Conservation (phyloP, 1,139 yeast species). For the Pichia sp. region DNA sequence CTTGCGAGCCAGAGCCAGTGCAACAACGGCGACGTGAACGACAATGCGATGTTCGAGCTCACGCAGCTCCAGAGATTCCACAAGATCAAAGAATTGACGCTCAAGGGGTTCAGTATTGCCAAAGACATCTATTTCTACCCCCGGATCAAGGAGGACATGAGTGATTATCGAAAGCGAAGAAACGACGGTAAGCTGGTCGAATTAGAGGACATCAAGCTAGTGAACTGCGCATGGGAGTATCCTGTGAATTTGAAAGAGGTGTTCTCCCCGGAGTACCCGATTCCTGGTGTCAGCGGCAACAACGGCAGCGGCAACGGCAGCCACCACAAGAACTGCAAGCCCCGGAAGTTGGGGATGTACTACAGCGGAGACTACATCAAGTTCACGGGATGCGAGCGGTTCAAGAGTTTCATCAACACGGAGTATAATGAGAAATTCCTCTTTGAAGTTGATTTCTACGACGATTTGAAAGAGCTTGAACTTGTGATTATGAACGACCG, state of each 20-base stretch:
- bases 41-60: constrained; percentile 31
- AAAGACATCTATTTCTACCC: constrained; percentile 32
- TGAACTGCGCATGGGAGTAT: constrained; percentile 35
- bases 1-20: constrained; percentile 22
- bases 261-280: constrained; percentile 21
- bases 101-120: constrained; percentile 29
- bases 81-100: constrained; percentile 22
- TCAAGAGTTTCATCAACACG: constrained; percentile 27
- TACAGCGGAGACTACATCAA: constrained; percentile 26
- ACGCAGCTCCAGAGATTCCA: constrained; percentile 32
- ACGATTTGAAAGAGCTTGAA: constrained; percentile 23
- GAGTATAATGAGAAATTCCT: constrained; percentile 28
- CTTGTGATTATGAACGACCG: constrained; percentile 23
- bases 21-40: constrained; percentile 22
- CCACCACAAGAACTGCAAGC: constrained; percentile 21
- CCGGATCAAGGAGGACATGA: constrained; percentile 27
- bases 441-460: constrained; percentile 28
- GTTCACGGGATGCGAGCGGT: constrained; percentile 32
- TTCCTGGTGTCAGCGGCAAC: constrained; percentile 18
- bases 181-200: constrained; percentile 28
- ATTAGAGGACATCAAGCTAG: constrained; percentile 24
- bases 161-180: constrained; percentile 24
- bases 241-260: constrained; percentile 31
- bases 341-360: constrained; percentile 21
- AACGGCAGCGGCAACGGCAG: constrained; percentile 16